Base-by-base conservation (phyloP, 306 rosid genomes). In the Vigna nakashimae region DNA sequence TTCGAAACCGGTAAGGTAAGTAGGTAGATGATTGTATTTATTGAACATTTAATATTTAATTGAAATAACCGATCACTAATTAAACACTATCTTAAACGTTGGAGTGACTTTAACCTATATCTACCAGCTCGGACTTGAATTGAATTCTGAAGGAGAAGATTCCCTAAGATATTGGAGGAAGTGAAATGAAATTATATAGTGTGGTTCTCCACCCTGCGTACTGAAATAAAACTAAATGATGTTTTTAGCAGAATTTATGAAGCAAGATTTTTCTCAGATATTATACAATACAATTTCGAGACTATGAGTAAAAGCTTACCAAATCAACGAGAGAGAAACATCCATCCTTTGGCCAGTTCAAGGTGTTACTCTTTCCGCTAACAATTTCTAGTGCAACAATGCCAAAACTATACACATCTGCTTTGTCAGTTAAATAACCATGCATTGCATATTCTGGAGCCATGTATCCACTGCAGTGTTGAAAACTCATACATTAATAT, bases 361-460 rank as follows among this genome's bases (percentile, higher is more conserved):
- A 86, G 49, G 88, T 82, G 83, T 88, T 91, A 84, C 86, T 75
- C 59, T 83, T 88, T 45, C 94, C 96, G 58, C 91, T 75, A 14
- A 89, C 88, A 43, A 91, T 85, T 84, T 94, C 98, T 79, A 90
- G 72, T 1, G 88, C 87, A 22, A 94, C 88, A 38, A 94, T 69
- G 2, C 97, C 97, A 50, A 89, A 93, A 76, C 98, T 93, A 69
- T 93, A 91, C 1, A 91, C 96, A 67, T 93, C 98, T 60, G 87
- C 93, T 77, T 91, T 93, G 55, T 93, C 91, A 0, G 87, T 89
- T 36, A 93, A 81, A 81, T 93, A 80, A 57, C 98, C 95, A 3
- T 85, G 85, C 97, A 91, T 87, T 5, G 94, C 88, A 64, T 90
- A 92, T 73, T 87, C 90, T 1, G 89, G 89, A 28, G 93, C 85